Conservation (phyloP, 768 basidiomycete species). For the Agrocybe chaxingu region DNA sequence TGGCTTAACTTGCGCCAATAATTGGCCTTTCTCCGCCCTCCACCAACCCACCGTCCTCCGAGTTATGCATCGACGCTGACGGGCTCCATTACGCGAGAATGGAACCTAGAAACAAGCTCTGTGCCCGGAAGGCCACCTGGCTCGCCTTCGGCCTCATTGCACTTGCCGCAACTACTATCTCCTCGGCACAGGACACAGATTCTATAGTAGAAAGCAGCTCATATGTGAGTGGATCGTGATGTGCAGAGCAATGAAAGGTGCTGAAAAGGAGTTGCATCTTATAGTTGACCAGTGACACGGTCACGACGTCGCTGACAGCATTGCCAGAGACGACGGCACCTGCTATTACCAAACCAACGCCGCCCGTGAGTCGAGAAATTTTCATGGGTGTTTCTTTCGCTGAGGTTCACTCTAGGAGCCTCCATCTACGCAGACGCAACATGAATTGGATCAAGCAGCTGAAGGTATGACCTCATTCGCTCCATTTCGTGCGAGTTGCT, state of each 20-base stretch:
- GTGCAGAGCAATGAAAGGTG: background rate
- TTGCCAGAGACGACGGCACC: slow-evolving; percentile 13
- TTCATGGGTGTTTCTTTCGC: background rate
- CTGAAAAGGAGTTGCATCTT: background rate
- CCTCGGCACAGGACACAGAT: slow-evolving; percentile 38
- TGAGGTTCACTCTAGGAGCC: slow-evolving; percentile 5
- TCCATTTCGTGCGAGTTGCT: background rate
- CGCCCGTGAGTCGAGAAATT: slow-evolving; percentile 10
- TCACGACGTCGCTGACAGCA: slow-evolving; percentile 11
- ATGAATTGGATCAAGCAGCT: slow-evolving; percentile 30
- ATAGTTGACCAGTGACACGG: slow-evolving; percentile 15
- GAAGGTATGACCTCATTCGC: slow-evolving; percentile 40
- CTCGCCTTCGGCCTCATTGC: slow-evolving; percentile 59
- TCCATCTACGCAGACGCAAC: slow-evolving; percentile 7
- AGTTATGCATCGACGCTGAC: slow-evolving; percentile 16
- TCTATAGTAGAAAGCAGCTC: slow-evolving; percentile 21
- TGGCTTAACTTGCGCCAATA: slow-evolving; percentile 2
- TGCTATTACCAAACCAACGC: slow-evolving; percentile 6
- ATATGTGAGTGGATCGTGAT: slow-evolving; percentile 19
- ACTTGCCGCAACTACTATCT: slow-evolving; percentile 36
- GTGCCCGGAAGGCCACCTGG: slow-evolving; percentile 50
- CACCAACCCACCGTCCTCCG: slow-evolving; percentile 2
- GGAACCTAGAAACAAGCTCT: slow-evolving; percentile 26
- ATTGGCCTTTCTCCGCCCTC: slow-evolving; percentile 1
- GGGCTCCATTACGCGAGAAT: slow-evolving; percentile 13